These are phyloP conservation scores for Cercospora nicotianae DNA, from an alignment of 2,329 filamentous ascomycete genomes.

Conservation along the genomic window DNA sequence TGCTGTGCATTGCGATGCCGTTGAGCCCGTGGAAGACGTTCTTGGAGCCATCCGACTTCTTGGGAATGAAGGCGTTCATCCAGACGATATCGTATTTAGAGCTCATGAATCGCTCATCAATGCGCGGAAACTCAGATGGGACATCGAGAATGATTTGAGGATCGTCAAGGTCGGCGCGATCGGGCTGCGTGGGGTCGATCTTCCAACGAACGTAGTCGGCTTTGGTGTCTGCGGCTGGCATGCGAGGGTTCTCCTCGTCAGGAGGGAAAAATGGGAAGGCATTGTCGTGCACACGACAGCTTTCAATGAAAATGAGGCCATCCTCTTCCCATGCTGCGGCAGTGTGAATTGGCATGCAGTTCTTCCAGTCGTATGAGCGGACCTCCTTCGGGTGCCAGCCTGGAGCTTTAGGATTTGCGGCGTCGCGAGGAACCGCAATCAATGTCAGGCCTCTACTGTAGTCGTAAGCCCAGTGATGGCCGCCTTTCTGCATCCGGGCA, in stretches of 20 bases:
- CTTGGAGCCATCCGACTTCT: slow-evolving; percentile 37
- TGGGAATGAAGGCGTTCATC: slow-evolving; percentile 43
- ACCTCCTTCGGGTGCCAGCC: slow-evolving; percentile 21
- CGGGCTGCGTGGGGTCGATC: slow-evolving; percentile 40
- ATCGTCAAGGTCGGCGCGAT: slow-evolving; percentile 33
- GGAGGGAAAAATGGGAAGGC: slow-evolving; percentile 48
- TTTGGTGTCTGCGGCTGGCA: slow-evolving; percentile 39
- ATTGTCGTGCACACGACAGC: slow-evolving; percentile 44
- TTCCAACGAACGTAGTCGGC: slow-evolving; percentile 48
- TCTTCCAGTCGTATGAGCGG: slow-evolving; percentile 25
- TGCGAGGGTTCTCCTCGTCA: slow-evolving; percentile 30
- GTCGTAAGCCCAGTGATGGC: slow-evolving; percentile 45
- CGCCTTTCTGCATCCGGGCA: slow-evolving; percentile 41
- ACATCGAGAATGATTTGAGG: slow-evolving; percentile 40
- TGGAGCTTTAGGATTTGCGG: slow-evolving; percentile 15
- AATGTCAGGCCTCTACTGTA: slow-evolving; percentile 28
- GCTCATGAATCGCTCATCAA: slow-evolving; percentile 48
- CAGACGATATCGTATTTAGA: slow-evolving; percentile 45
- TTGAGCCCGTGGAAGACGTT: slow-evolving; percentile 36
- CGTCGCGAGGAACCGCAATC: slow-evolving; percentile 29
- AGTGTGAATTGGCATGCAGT: slow-evolving; percentile 45
- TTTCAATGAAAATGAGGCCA: slow-evolving; percentile 43
- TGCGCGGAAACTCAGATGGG: slow-evolving; percentile 47
- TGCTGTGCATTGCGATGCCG: slow-evolving; percentile 23
- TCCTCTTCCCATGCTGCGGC: slow-evolving; percentile 47